These are phyloP conservation scores for Naganishia albida DNA, from an alignment of 1,284 basidiomycete genomes.

Conservation along the genomic window DNA sequence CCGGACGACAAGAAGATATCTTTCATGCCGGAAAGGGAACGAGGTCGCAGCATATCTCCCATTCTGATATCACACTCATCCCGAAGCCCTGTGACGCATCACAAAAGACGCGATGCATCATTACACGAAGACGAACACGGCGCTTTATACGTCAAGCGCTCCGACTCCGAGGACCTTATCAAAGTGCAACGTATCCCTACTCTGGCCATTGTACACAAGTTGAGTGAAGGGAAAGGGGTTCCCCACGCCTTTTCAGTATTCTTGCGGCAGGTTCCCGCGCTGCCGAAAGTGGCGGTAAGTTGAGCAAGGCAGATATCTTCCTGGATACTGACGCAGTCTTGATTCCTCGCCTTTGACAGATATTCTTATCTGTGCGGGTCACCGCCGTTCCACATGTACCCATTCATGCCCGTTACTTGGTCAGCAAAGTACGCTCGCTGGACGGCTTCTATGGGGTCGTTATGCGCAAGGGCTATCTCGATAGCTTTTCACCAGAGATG, in stretches of 20 bases:
- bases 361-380: slow-evolving; percentile 64
- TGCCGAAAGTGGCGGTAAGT: slow-evolving; percentile 62
- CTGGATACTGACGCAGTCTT: background rate
- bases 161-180: slow-evolving; percentile 38
- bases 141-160: slow-evolving; percentile 4
- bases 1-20: slow-evolving; percentile 8
- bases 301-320: background rate
- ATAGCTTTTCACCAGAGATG: slow-evolving; percentile 59
- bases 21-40: background rate
- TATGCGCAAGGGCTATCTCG: slow-evolving; percentile 65
- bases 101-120: background rate
- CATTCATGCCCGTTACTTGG: slow-evolving; percentile 58
- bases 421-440: slow-evolving; percentile 61
- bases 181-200: slow-evolving; percentile 59
- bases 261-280: slow-evolving; percentile 62
- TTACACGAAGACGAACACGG: slow-evolving; percentile 21
- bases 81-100: background rate
- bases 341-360: slow-evolving; percentile 43
- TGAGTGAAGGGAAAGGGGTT: slow-evolving; percentile 59
- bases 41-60: background rate
- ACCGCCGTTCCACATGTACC: slow-evolving; percentile 59
- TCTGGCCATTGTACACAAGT: slow-evolving; percentile 63
- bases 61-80: background rate
- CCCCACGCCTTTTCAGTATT: slow-evolving; percentile 64
- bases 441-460: slow-evolving; percentile 65